These are phyloP conservation scores for Avena insularis DNA, from an alignment of 176 grass and related monocot genomes.

Conservation along the genomic window DNA sequence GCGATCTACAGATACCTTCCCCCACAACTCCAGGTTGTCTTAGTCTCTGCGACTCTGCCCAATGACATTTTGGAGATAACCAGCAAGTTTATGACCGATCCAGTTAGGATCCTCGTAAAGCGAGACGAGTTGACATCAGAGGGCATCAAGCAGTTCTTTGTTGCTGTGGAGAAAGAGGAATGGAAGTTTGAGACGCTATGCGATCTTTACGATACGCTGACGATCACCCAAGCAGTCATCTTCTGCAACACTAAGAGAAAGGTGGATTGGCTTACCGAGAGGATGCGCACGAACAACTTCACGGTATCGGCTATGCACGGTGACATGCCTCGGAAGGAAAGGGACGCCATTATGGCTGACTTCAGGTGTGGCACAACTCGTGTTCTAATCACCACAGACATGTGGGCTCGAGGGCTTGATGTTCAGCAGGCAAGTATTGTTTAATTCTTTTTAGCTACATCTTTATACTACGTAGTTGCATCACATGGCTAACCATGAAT, in stretches of 20 bases:
- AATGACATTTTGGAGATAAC: conserved; percentile 97
- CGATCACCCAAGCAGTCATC: conserved; percentile 96
- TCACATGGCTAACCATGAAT: background rate
- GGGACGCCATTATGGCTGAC: conserved; percentile 21
- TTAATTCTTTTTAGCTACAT: background rate
- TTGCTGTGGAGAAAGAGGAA: conserved; percentile 96
- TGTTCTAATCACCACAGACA: conserved; percentile 88
- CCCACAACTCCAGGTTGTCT: conserved; percentile 79
- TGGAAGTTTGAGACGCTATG: conserved; percentile 99
- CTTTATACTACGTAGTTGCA: too few relatives aligned
- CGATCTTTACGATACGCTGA: conserved; percentile 96
- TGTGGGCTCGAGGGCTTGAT: conserved; percentile 93
- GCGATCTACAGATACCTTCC: conserved; percentile 91
- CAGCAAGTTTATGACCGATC: conserved; percentile 94
- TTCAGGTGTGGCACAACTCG: conserved; percentile 73
- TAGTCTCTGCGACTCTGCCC: conserved; percentile 89
- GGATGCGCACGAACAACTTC: background rate
- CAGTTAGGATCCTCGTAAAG: conserved; percentile 91
- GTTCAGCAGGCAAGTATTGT: conserved; percentile 75
- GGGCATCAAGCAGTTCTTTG: conserved; percentile 99
- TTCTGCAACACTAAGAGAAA: conserved; percentile 98
- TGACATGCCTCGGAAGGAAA: conserved; percentile 10
- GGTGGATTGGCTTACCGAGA: conserved; percentile 38
- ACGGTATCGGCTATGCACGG: background rate
- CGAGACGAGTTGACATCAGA: conserved; percentile 97